Percentiles rank a stretch among this genome's conserved stretches.
Conservation (phyloP, 768 basidiomycete species). For the Inosperma sp. region DNA sequence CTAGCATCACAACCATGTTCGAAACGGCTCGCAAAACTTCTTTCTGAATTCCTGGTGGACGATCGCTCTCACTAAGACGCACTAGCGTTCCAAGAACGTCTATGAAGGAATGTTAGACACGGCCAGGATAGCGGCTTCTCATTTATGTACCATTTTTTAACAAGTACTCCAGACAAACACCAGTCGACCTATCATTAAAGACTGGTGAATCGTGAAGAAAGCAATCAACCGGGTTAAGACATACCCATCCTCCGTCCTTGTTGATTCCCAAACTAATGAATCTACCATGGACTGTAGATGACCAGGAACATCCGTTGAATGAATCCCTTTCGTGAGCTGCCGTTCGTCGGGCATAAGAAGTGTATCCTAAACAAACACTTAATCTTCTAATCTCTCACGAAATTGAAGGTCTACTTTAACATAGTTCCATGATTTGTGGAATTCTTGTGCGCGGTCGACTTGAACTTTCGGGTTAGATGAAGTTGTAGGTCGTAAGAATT, state of each 20-base stretch:
- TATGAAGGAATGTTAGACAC: slow-evolving; percentile 26
- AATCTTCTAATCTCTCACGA: not conserved
- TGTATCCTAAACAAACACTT: slow-evolving; percentile 52
- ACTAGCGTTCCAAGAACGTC: slow-evolving; percentile 85
- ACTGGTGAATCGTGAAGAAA: not conserved
- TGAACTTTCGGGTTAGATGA: slow-evolving; percentile 45
- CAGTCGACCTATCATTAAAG: slow-evolving; percentile 60
- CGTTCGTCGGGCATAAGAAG: slow-evolving; percentile 87
- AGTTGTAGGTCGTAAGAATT: slow-evolving; percentile 53
- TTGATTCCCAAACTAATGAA: slow-evolving; percentile 80
- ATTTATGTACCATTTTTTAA: slow-evolving; percentile 69
- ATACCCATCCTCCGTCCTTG: slow-evolving; percentile 82
- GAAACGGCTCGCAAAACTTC: slow-evolving; percentile 84
- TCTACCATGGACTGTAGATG: slow-evolving; percentile 79
- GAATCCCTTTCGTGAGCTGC: slow-evolving; percentile 76
- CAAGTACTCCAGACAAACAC: slow-evolving; percentile 86
- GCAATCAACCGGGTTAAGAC: slow-evolving; percentile 31
- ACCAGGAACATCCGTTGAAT: slow-evolving; percentile 73
- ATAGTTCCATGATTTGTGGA: slow-evolving; percentile 68
- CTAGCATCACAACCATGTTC: slow-evolving; percentile 86
- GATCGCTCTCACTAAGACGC: slow-evolving; percentile 76
- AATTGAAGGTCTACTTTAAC: slow-evolving; percentile 51
- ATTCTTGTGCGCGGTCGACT: slow-evolving; percentile 68
- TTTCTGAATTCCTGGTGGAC: slow-evolving; percentile 86
- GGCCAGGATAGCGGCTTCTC: not conserved